Conservation (phyloP, 495 filamentous ascomycete species). For the Penicillium simplicissimum region DNA sequence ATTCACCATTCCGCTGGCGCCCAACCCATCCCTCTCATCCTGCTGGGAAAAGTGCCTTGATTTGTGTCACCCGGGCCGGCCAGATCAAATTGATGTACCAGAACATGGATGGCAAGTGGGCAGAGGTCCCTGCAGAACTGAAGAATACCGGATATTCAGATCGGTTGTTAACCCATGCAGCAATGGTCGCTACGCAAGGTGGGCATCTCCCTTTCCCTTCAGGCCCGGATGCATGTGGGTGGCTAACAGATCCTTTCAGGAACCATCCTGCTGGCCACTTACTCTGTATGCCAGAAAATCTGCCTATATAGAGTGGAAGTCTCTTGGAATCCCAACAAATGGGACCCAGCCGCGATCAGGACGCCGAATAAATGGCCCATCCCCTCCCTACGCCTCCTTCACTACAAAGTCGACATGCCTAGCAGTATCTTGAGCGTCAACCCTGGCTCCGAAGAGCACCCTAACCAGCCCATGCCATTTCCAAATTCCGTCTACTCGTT, state of each 20-base stretch:
- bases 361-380: constrained; percentile 39
- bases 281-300: constrained; percentile 66
- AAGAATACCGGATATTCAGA: constrained; percentile 68
- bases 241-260: constrained; percentile 27
- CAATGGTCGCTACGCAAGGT: constrained; percentile 73
- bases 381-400: constrained; percentile 45
- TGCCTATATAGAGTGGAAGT: constrained; percentile 61
- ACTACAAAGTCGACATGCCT: constrained; percentile 45
- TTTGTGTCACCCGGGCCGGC: constrained; percentile 71
- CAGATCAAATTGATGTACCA: constrained; percentile 71
- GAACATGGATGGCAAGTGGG: constrained; percentile 62
- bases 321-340: constrained; percentile 44
- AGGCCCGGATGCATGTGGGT: neutral
- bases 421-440: constrained; percentile 33
- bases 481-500: constrained; percentile 56
- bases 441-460: constrained; percentile 25
- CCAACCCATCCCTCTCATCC: constrained; percentile 67
- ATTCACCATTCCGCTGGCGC: constrained; percentile 48
- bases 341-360: constrained; percentile 39
- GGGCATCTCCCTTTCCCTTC: constrained; percentile 16
- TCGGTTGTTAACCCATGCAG: constrained; percentile 76
- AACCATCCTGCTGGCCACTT: constrained; percentile 64
- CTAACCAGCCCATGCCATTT: constrained; percentile 32
- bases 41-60: constrained; percentile 62
- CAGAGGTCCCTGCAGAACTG: constrained; percentile 65